Evolutionary conservation across 805 yeast species (phyloP), one percentile per base, ranked within the genome.

Genomic region (Starmerella riodocensis): DNA sequence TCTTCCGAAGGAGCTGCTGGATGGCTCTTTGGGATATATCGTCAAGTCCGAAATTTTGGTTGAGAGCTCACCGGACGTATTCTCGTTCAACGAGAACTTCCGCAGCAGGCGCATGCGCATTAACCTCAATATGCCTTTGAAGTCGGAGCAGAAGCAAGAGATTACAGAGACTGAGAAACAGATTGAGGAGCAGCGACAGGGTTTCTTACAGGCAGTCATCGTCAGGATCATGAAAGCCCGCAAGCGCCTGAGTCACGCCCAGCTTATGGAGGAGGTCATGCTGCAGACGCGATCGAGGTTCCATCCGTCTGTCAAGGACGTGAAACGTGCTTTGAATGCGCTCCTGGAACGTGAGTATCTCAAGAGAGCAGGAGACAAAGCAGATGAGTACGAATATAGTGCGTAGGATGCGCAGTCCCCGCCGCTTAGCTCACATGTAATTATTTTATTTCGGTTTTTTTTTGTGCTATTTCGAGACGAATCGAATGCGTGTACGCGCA

Each of bases 191-290:
- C 85, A 85, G 45, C 73, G 95, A 56, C 79, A 78, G 61, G 75
- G 80, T 55, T 78, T 77, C 62, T 66, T 91, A 52, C 82, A 84
- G 55, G 95, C 97, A 2, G 82, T 94, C 54, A 84, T 91, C 61
- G 97, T 88, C 29, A 72, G 98, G 53, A 82, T 88, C 55, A 91
- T 88, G 97, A 88, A 88, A 64, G 86, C 95, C 1, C 71, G 95
- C 55, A 81, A 85, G 58, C 69, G 67, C 32, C 65, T 83, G 52
- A 73, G 74, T 48, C 96, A 86, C 56, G 79, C 77, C 35, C 77
- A 76, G 40, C 69, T 88, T 53, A 76, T 85, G 30, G 82, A 79
- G 51, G 97, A 88, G 58, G 88, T 86, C 30, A 76, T 83, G 52
- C 79, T 82, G 44, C 94, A 84, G 56, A 74, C 94, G 3, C 76